Conservation (phyloP, 805 yeast species). For the Candida dendrica region DNA sequence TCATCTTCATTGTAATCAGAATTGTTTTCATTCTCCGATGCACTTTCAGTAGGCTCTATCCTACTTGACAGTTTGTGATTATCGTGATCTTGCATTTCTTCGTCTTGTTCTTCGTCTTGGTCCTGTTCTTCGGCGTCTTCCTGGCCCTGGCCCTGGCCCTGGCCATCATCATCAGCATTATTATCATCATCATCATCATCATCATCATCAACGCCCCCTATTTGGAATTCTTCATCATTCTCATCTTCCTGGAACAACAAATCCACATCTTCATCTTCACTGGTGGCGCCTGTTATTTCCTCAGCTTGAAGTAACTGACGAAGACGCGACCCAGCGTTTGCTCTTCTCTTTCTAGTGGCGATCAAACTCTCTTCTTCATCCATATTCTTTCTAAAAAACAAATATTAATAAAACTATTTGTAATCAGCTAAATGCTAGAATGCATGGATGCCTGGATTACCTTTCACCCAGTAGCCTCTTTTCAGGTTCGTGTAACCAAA, state of each 20-base stretch:
- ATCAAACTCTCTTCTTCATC: constrained; percentile 50
- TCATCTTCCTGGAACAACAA: constrained; percentile 61
- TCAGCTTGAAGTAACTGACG: constrained; percentile 66
- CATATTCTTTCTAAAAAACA: background rate
- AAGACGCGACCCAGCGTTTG: constrained; percentile 87
- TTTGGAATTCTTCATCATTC: constrained; percentile 42
- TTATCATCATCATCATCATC: constrained; percentile 25
- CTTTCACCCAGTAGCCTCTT: too few species aligned
- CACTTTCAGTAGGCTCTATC: background rate
- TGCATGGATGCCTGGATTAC: too few species aligned
- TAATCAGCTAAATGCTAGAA: too few species aligned
- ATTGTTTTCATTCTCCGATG: constrained; percentile 2
- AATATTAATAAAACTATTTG: too few species aligned
- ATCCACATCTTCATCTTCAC: constrained; percentile 74
- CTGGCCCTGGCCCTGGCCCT: constrained; percentile 18
- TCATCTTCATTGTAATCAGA: constrained; percentile 32
- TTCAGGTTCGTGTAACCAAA: too few species aligned
- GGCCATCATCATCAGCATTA: too few species aligned
- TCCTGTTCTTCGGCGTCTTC: constrained; percentile 23
- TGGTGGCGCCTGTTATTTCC: constrained; percentile 39
- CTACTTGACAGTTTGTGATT: too few species aligned
- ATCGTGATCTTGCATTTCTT: constrained; percentile 7
- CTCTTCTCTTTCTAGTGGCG: constrained; percentile 67
- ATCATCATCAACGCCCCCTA: constrained; percentile 20
- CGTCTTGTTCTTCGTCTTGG: constrained; percentile 20